phyloP scores from a whole-genome alignment of 768 basidiomycete genomes.

The Lactarius hatsudake region DNA sequence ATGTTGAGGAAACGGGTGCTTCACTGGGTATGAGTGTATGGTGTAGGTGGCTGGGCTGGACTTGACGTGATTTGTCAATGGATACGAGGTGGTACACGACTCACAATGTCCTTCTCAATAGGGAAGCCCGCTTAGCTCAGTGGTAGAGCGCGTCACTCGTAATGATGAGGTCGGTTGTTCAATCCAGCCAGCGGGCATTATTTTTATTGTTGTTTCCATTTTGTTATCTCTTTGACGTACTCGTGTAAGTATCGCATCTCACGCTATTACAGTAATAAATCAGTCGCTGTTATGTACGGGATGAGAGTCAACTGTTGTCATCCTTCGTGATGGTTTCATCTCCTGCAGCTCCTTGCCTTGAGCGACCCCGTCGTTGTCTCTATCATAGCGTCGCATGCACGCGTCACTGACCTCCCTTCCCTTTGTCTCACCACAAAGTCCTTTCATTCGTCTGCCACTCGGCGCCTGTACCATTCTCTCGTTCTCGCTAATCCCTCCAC shows the following conservation, averaged over 20 bases:
- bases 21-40: not conserved
- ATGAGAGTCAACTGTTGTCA: not conserved
- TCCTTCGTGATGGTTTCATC: not conserved
- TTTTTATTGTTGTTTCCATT: slow-evolving; percentile 6
- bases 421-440: slow-evolving; percentile 47
- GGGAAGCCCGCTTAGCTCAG: slow-evolving; percentile 33
- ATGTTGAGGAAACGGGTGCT: not conserved
- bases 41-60: not conserved
- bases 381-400: slow-evolving; percentile 40
- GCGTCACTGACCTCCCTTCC: slow-evolving; percentile 39
- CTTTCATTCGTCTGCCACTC: slow-evolving; percentile 49
- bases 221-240: not conserved
- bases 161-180: slow-evolving; percentile 30
- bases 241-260: not conserved
- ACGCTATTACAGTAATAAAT: not conserved
- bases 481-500: slow-evolving; percentile 39
- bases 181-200: slow-evolving; percentile 30
- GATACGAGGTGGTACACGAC: not conserved
- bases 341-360: slow-evolving; percentile 7
- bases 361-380: slow-evolving; percentile 45
- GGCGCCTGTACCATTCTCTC: slow-evolving; percentile 44
- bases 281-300: not conserved
- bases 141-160: slow-evolving; percentile 35
- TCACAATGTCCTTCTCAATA: rapidly evolving
- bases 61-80: not conserved